Conservation (phyloP, 179 eudicot genomes). For the Spinacia oleracea region DNA sequence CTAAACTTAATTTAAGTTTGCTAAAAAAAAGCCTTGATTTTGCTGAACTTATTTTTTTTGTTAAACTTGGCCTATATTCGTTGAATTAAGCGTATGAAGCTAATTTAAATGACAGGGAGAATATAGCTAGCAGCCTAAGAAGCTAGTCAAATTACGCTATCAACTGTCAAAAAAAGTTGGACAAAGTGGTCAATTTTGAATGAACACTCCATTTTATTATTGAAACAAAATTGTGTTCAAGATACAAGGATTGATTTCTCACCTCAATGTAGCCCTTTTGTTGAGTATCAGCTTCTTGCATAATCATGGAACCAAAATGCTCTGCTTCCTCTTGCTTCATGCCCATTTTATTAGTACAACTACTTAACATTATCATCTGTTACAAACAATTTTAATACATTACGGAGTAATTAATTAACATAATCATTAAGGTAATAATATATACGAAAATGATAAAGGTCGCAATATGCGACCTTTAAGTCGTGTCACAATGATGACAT, state of each 20-base stretch:
- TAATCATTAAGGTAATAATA: background rate
- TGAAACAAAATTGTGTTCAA: background rate
- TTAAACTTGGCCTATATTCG: too few species aligned
- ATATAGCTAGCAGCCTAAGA: too few species aligned
- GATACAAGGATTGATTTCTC: background rate
- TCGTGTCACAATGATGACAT: too few species aligned
- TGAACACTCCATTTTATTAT: background rate
- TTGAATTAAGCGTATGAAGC: too few species aligned
- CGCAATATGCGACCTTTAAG: too few species aligned
- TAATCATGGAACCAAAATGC: slow-evolving; percentile 32
- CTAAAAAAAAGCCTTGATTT: too few species aligned
- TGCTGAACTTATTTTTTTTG: too few species aligned
- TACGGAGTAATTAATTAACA: background rate
- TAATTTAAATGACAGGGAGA: too few species aligned
- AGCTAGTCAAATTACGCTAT: too few species aligned
- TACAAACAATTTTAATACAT: background rate
- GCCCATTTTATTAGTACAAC: slow-evolving; percentile 33
- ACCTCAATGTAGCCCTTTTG: slow-evolving; percentile 41
- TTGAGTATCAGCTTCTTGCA: slow-evolving; percentile 36
- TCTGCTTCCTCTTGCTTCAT: slow-evolving; percentile 36
- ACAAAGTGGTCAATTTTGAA: background rate
- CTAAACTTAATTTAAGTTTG: too few species aligned
- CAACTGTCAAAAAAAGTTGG: too few species aligned
- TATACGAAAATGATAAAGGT: too few species aligned
- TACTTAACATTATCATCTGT: slow-evolving; percentile 37